phyloP scores from a whole-genome alignment of 441 rosid species.

The Croton laevigatus region DNA sequence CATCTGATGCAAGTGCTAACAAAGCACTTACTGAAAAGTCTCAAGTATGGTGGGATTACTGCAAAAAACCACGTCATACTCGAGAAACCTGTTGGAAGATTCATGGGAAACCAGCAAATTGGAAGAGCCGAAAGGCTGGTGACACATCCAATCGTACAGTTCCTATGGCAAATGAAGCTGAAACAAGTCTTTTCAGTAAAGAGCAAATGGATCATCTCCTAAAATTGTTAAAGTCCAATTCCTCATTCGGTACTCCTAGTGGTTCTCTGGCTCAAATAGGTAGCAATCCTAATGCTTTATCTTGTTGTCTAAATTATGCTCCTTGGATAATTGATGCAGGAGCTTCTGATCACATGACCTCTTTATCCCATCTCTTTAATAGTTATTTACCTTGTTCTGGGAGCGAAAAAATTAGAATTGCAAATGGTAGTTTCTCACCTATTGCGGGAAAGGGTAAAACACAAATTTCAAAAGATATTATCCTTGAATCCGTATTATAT shows the following conservation, averaged over 20 bases:
- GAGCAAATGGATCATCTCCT: conserved; percentile 15
- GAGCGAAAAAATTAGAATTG: background rate
- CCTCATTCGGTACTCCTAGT: background rate
- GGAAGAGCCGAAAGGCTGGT: background rate
- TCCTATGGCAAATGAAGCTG: conserved; percentile 4
- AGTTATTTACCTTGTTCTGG: background rate
- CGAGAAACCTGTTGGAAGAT: conserved; percentile 8
- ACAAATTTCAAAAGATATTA: no score
- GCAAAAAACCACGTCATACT: conserved; percentile 13
- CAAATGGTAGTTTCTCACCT: background rate
- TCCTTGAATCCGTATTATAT: no score
- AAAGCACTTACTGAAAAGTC: no score
- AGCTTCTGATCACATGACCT: background rate
- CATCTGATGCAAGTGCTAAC: background rate
- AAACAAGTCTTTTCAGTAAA: background rate
- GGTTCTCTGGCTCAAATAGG: conserved; percentile 4
- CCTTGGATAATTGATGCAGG: background rate
- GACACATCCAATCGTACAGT: background rate
- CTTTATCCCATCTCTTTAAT: background rate
- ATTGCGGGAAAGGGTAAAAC: background rate
- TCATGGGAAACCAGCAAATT: background rate
- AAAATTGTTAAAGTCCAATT: conserved; percentile 4
- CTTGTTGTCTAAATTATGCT: background rate
- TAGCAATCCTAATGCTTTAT: background rate
- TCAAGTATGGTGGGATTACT: background rate